phyloP scores from a whole-genome alignment of 2,329 filamentous ascomycete genomes.

The Nothopassalora personata region DNA sequence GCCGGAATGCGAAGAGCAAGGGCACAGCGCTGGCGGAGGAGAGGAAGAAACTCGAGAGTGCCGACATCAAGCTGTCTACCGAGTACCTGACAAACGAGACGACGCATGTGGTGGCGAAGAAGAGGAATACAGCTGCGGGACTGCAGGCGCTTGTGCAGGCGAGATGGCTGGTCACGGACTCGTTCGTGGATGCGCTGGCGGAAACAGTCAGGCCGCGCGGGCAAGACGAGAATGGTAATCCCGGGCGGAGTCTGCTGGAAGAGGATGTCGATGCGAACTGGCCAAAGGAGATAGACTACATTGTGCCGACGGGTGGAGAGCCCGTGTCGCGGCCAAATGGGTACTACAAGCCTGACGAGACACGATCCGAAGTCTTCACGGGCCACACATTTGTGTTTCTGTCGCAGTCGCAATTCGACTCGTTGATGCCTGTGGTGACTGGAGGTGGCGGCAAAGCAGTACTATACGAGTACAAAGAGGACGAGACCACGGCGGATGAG shows the following conservation, averaged over 20 bases:
- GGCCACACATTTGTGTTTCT: slow-evolving; percentile 88
- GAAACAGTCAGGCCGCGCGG: slow-evolving; percentile 47
- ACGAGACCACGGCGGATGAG: slow-evolving; percentile 59
- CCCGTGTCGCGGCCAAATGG: slow-evolving; percentile 56
- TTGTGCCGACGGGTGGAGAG: slow-evolving; percentile 72
- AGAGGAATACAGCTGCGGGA: slow-evolving; percentile 82
- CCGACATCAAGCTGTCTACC: slow-evolving; percentile 81
- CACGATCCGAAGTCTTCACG: slow-evolving; percentile 68
- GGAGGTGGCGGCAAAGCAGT: slow-evolving; percentile 79
- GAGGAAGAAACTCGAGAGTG: slow-evolving; percentile 63
- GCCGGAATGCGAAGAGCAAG: slow-evolving; percentile 45
- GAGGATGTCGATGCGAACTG: slow-evolving; percentile 72
- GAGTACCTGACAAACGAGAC: slow-evolving; percentile 67
- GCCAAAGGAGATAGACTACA: slow-evolving; percentile 66
- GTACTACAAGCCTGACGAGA: slow-evolving; percentile 65
- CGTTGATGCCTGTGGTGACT: slow-evolving; percentile 67
- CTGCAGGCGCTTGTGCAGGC: slow-evolving; percentile 81
- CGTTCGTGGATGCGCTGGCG: slow-evolving; percentile 68
- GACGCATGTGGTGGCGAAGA: slow-evolving; percentile 83
- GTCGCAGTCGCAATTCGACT: slow-evolving; percentile 68
- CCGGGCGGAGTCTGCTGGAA: slow-evolving; percentile 52
- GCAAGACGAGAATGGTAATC: slow-evolving; percentile 20
- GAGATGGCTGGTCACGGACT: slow-evolving; percentile 66
- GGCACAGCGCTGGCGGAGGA: slow-evolving; percentile 57
- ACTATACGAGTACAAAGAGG: slow-evolving; percentile 55